phyloP scores from a whole-genome alignment of 1,284 basidiomycete species.

The Crepidotus sp. region DNA sequence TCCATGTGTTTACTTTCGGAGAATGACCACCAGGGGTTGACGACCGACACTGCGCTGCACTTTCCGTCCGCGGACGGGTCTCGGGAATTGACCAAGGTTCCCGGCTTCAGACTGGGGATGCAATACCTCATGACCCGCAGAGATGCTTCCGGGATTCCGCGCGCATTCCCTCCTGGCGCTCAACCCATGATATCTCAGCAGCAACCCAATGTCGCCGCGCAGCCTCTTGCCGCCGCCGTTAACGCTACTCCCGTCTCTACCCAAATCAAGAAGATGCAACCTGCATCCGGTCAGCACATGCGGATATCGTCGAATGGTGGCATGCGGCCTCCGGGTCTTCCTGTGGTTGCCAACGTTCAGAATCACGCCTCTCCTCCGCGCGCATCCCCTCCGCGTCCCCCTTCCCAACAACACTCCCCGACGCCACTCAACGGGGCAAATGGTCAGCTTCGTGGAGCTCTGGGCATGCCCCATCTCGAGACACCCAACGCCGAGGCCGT shows the following conservation, averaged over 20 bases:
- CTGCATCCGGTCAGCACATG: constrained; percentile 43
- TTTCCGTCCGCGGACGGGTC: constrained; percentile 21
- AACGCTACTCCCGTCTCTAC: constrained; percentile 30
- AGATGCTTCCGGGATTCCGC: constrained; percentile 26
- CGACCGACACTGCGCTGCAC: constrained; percentile 37
- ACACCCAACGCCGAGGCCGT: constrained; percentile 18
- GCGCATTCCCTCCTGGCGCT: constrained; percentile 24
- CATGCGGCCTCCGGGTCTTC: constrained; percentile 36
- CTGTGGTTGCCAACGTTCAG: constrained; percentile 20
- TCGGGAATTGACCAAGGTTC: constrained; percentile 27
- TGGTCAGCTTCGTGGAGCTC: constrained; percentile 30
- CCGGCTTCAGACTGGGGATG: constrained; percentile 35
- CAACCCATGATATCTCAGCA: constrained; percentile 19
- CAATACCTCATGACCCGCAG: constrained; percentile 30
- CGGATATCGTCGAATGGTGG: constrained; percentile 48
- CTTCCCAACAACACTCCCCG: constrained; percentile 16
- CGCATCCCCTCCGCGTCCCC: constrained; percentile 28
- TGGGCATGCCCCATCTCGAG: constrained; percentile 37
- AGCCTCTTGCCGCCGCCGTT: constrained; percentile 11
- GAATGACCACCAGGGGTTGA: constrained; percentile 34
- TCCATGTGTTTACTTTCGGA: constrained; percentile 46
- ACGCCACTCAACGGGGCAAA: constrained; percentile 28
- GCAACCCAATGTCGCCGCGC: constrained; percentile 6
- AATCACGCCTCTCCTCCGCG: constrained; percentile 25
- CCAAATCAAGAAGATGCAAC: constrained; percentile 48